Base-by-base conservation (phyloP, 83 land plant genomes). In the Picea abies region DNA sequence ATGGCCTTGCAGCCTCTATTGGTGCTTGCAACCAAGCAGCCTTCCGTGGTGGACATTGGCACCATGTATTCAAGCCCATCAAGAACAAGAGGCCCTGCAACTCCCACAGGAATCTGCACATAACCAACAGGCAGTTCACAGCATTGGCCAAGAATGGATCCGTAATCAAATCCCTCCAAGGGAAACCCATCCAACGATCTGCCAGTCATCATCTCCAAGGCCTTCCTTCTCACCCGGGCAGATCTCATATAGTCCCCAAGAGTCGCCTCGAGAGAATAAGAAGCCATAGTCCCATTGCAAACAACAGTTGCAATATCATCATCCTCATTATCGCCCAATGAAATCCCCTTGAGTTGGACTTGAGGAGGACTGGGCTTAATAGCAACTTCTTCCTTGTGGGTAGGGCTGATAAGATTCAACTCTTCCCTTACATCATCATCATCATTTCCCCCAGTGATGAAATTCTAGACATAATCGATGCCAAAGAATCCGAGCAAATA, bases 31-130 rank as follows among this genome's bases (percentile, higher is more conserved):
- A 96, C 95, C 64, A 96, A 81, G 67, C 97, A 94, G 5, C 98
- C 98, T 81, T 96, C 97, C 4, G 98, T 96, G 25, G 98, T 96
- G 0, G 98, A 97, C 98, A 96, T 96, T 19, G 98, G 98, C 2
- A 96, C 91, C 47, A 86, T 87, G 79, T 88, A 93, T 86, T 94
- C 92, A 32, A 44, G 44, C 3, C 93, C 98, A 81, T 94, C 89
- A 1, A 95, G 90, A 81, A 93, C 23, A 71, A 95, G 83, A 63
- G 97, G 97, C 11, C 97, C 98, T 16, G 93, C 96, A 37, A 94
- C 90, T 58, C 98, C 98, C 67, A 96, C 95, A 16, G 98, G 98
- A 80, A 95, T 79, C 86, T 94, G 95, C 62, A 95, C 93, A 76
- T 88, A 92, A 0, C 98, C 98, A 0, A 95, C 87, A 56, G 92